These are phyloP conservation scores for Pythium aquatile DNA, from an alignment of 352 stramenopile species.

Conservation along the genomic window DNA sequence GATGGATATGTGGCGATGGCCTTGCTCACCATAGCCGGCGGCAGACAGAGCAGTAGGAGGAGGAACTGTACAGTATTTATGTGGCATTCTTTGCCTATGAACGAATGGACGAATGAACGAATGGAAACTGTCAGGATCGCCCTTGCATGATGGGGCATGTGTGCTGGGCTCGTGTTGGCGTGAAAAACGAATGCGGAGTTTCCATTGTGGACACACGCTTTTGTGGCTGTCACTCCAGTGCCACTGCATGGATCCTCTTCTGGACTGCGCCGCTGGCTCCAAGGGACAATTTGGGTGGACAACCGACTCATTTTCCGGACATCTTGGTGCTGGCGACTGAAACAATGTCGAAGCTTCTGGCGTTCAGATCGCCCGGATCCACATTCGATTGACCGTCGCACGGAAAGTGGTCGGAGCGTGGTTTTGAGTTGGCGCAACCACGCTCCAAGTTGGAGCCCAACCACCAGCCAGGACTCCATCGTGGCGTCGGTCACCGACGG, in stretches of 20 bases:
- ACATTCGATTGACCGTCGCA: background rate
- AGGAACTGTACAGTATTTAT: background rate
- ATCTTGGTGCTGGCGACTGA: background rate
- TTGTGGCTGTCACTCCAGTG: background rate
- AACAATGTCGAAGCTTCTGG: background rate
- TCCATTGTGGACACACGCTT: background rate
- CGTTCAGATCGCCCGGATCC: background rate
- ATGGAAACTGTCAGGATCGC: background rate
- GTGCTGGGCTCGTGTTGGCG: background rate
- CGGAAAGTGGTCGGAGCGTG: too few relatives aligned
- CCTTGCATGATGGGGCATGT: background rate
- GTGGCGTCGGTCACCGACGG: too few relatives aligned
- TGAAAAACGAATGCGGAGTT: background rate
- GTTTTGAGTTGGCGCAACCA: too few relatives aligned
- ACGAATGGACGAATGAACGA: background rate
- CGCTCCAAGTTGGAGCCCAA: too few relatives aligned
- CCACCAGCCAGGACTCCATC: too few relatives aligned
- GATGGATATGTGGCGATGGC: background rate
- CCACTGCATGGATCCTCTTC: background rate
- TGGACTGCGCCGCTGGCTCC: background rate
- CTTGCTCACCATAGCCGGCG: constrained; percentile 3
- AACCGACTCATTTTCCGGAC: background rate
- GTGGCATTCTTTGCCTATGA: background rate
- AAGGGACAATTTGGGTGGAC: constrained; percentile 5
- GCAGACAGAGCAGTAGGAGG: background rate